Evolutionary conservation across 176 grass and related monocot species (phyloP), one percentile per base, ranked within the genome.

Genomic region (Melocanna baccifera): DNA sequence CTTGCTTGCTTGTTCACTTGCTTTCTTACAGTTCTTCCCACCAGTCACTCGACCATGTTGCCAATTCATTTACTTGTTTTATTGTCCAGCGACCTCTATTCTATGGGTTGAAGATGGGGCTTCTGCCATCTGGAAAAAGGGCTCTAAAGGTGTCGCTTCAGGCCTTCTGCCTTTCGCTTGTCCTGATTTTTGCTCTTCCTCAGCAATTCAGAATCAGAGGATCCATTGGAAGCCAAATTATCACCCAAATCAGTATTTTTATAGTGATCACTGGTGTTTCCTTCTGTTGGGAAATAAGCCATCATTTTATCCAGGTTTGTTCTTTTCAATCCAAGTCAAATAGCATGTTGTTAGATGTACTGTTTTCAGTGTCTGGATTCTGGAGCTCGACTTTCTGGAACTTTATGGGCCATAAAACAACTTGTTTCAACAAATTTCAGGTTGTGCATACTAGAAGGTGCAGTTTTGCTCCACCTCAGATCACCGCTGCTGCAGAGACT

Each of bases 201-300:
- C 43, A 34, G 73, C 86, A 96, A 65, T 96, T 90, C 75, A 90
- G 91, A 81, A 86, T 51, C 5, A 88, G 89, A 34, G 73, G 61
- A 73, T 87, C 87, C 39, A 73, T 86, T 71, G 87, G 91, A 87
- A 80, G 85, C 48, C 69, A 85, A 78, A 86, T 90, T 64, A 63
- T 89, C 15, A 69, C 86, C 73, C 88, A 99, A 72, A 87, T 99
- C 48, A 67, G 42, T 18, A 87, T 89, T 80, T 88, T 89, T 43
- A 75, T 96, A 40, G 82, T 89, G 75, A 89, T 45, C 3, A 48
- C 63, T 37, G 52, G 48, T 67, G 69, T 92, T 90, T 91, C 90
- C 47, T 89, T 92, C 77, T 99, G 90, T 90, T 96, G 90, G 87
- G 96, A 99, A 87, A 86, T 96, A 76, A 96, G 88, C 82, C 90